Evolutionary conservation across 305 asterid species (phyloP), one percentile per base, ranked within the genome.

Genomic region (Solanum hybrid): DNA sequence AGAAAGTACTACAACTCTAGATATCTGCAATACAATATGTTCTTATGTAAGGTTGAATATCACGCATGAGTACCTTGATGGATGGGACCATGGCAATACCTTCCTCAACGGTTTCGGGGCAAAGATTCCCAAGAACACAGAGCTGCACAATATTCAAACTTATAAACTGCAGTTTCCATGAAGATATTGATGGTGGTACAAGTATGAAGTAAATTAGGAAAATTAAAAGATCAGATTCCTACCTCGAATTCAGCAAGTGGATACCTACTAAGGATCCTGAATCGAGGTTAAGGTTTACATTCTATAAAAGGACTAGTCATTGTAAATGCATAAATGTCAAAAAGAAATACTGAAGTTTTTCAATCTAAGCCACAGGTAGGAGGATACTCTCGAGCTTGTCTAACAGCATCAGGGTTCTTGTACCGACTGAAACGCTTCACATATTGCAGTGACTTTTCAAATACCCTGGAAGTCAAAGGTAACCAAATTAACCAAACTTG

Each of bases 341-440:
- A 75, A 16, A 7, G 51, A 71, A 40, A 36, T 28, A 22, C 42
- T 35, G 35, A 29, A 69, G 69, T 89, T n/a, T 34, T 90, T 24
- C 78, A 11, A 31, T 11, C 31, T 14, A 8, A 37, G 76, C 76
- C 18, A 51, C 75, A 37, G n/a, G n/a, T 61, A 35, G 76, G 92
- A 95, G 98, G 99, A 97, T 96, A 96, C 98, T 97, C 99, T 93
- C 99, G 94, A 91, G 96, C 99, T 97, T 97, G 99, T 92, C 98
- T 94, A 90, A 97, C 99, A 87, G 98, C 97, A 94, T 97, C 98
- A 83, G 98, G 98, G 92, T 96, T 97, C 93, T 96, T 96, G 93
- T 97, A 97, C 78, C 97, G 98, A 93, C 99, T 97, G 94, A 97
- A 97, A 89, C 99, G 98, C 96, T 97, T 95, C 92, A 97, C 99